These are phyloP conservation scores for Citrus hindsii DNA, from an alignment of 345 rosid genomes.

Conservation along the genomic window DNA sequence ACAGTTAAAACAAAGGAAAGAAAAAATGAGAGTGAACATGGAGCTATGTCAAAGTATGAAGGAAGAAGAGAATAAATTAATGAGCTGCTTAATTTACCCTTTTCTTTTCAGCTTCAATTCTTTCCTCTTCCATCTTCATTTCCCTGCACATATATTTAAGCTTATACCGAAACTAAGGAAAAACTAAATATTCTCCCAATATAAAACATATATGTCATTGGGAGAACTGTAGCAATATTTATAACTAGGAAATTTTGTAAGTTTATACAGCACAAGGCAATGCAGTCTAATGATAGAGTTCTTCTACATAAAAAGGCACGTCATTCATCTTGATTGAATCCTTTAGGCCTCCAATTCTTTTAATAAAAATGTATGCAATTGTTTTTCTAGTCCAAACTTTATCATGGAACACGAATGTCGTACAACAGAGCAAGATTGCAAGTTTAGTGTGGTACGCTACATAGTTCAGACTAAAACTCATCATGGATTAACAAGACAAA, in stretches of 20 bases:
- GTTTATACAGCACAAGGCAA: background rate
- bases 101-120: constrained; percentile 88
- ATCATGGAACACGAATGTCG: background rate
- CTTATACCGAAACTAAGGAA: background rate
- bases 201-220: background rate
- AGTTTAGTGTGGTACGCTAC: background rate
- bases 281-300: background rate
- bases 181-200: background rate
- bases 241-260: background rate
- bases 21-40: too few species aligned
- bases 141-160: constrained; percentile 42
- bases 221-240: background rate
- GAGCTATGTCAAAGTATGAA: too few species aligned
- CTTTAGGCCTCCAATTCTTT: background rate
- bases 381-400: background rate
- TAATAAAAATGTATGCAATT: background rate
- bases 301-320: background rate
- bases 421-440: background rate
- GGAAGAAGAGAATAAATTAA: background rate
- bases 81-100: constrained; percentile 48
- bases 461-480: background rate
- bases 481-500: background rate
- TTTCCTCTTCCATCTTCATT: constrained; percentile 76
- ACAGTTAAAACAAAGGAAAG: background rate
- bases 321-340: background rate